These are phyloP conservation scores for Penicillium canescens DNA, from an alignment of 495 filamentous ascomycete genomes.

Conservation along the genomic window DNA sequence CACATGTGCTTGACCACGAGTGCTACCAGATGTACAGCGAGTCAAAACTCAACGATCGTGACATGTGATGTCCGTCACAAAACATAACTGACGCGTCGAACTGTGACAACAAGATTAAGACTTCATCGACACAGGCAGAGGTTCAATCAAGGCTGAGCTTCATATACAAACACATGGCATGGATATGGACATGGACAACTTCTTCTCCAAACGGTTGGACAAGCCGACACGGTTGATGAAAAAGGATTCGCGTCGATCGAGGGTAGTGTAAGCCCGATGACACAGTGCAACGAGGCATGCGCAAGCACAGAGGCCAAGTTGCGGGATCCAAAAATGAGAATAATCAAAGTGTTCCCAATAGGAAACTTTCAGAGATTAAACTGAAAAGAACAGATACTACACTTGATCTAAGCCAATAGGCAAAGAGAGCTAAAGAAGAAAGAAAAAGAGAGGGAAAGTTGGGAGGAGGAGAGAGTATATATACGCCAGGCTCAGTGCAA, in stretches of 20 bases:
- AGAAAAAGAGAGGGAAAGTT: constrained; percentile 41
- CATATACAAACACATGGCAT: too few species aligned
- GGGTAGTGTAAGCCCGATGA: constrained; percentile 87
- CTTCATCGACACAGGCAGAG: too few species aligned
- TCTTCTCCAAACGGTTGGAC: constrained; percentile 64
- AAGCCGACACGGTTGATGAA: constrained; percentile 58
- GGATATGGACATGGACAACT: not conserved
- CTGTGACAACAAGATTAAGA: too few species aligned
- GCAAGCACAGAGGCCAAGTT: constrained; percentile 76
- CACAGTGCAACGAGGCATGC: constrained; percentile 70
- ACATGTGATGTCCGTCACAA: too few species aligned
- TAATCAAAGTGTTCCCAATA: constrained; percentile 76
- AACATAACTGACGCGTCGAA: too few species aligned
- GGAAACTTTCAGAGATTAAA: constrained; percentile 76
- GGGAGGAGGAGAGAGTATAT: constrained; percentile 27
- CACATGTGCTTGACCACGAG: too few species aligned
- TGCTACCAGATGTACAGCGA: too few species aligned
- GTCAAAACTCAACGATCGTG: too few species aligned
- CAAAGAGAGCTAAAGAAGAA: constrained; percentile 57
- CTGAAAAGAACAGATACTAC: constrained; percentile 99
- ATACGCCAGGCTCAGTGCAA: constrained; percentile 13
- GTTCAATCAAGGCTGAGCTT: too few species aligned
- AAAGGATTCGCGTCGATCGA: constrained; percentile 79
- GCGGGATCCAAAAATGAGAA: constrained; percentile 70
- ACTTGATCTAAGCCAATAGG: constrained; percentile 82